Evolutionary conservation across 371 early-diverging fungal species (phyloP), one percentile per base, ranked within the genome.

Genomic region (Funneliformis caledonium): DNA sequence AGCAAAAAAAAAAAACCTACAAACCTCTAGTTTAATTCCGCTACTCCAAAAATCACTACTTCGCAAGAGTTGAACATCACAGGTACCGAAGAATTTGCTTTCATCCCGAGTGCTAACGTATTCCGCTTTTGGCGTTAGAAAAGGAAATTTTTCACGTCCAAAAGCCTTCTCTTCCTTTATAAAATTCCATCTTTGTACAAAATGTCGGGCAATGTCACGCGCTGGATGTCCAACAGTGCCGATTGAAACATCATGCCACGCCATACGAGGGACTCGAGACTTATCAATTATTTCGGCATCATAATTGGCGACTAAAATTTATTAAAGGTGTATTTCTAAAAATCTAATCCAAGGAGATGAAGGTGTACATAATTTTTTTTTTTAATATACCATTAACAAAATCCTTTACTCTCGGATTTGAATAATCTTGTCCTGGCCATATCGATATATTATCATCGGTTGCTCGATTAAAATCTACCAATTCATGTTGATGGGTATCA

Each of bases 181-280:
- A 82, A 93, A 94, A 82, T 97, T 97, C 97, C 97, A 97, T 52
- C 97, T 87, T 85, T 97, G 92, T 69, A 96, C 92, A 83, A 97
- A 97, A 82, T 96, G 96, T n/a, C 94, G 90, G 1, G 96, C 91
- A 26, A 96, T 87, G 80, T 97, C 97, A 47, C 91, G 88, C 14
- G 95, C 95, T 37, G 95, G 89, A 64, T 89, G 91, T 61, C 87
- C 84, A 76, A 78, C 31, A 16, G 84, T 77, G 69, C 80, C 83
- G 42, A 86, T 85, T 67, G 93, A 92, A 19, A 97, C 91, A 79
- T 97, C 98, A 85, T 97, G 97, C 98, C 98, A 97, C 26, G 97
- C 96, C 97, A 97, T 95, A 74, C 97, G 89, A n/a, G 96, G 90
- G 19, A 83, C 43, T 22, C 83, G 52, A 61, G 81, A 83, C 19